phyloP scores from a whole-genome alignment of 2,329 filamentous ascomycete species.

The Xylariaceae sp. region DNA sequence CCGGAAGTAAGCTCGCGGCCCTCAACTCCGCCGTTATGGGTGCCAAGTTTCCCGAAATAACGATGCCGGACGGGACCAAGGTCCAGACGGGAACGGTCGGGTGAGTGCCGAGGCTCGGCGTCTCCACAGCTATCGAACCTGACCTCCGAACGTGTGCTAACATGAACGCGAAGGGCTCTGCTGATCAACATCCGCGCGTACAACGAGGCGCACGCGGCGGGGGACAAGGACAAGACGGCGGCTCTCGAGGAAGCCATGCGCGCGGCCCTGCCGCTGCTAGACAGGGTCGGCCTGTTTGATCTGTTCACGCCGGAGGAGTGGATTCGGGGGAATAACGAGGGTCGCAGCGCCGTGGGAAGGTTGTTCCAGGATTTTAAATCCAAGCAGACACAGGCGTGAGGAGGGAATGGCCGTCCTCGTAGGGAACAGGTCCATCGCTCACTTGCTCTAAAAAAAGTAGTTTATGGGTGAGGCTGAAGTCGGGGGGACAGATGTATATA shows the following conservation, averaged over 20 bases:
- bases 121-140: not conserved
- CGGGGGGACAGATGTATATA: no score
- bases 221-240: conserved; percentile 20
- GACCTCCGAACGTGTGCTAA: not conserved
- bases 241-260: conserved; percentile 26
- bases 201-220: conserved; percentile 28
- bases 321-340: conserved; percentile 30
- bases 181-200: conserved; percentile 33
- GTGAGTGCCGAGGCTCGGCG: conserved; percentile 11
- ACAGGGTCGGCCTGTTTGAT: conserved; percentile 32
- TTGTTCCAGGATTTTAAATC: conserved; percentile 29
- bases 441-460: not conserved
- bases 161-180: conserved; percentile 20
- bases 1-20: conserved; percentile 23
- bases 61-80: conserved; percentile 31
- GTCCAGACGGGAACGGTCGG: conserved; percentile 37
- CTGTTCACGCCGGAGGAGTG: conserved; percentile 33
- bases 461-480: not conserved
- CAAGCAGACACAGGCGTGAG: conserved; percentile 1
- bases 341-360: conserved; percentile 27
- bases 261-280: conserved; percentile 28
- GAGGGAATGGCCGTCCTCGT: not conserved
- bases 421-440: not conserved
- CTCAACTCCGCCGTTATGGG: conserved; percentile 33
- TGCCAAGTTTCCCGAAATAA: conserved; percentile 33